These are phyloP conservation scores for Zasmidium citrigriseum DNA, from an alignment of 2,329 filamentous ascomycete species.

Conservation along the genomic window DNA sequence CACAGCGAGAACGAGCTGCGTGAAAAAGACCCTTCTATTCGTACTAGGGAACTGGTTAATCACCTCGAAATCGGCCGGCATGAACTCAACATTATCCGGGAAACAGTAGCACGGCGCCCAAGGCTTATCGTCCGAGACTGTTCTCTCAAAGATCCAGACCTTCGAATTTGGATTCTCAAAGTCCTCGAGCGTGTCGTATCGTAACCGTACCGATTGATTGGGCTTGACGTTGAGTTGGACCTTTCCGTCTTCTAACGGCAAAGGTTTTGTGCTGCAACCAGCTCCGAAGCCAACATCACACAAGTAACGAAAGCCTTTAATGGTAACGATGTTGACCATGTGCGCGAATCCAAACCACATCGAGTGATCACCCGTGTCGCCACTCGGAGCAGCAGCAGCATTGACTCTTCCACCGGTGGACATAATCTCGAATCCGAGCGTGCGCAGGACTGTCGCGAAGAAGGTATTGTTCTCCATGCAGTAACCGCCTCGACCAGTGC, in stretches of 20 bases:
- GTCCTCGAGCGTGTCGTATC: slow-evolving; percentile 22
- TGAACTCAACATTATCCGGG: slow-evolving; percentile 62
- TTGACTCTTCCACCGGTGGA: slow-evolving; percentile 43
- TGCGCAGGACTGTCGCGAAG: slow-evolving; percentile 52
- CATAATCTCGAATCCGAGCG: slow-evolving; percentile 51
- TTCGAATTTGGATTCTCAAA: slow-evolving; percentile 32
- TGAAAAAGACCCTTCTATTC: slow-evolving; percentile 55
- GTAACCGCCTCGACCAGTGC: slow-evolving; percentile 55
- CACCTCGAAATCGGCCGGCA: slow-evolving; percentile 59
- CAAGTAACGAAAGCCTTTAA: slow-evolving; percentile 45
- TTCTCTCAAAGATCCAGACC: slow-evolving; percentile 46
- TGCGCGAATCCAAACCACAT: slow-evolving; percentile 36
- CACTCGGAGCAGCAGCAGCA: slow-evolving; percentile 13
- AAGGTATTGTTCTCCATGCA: slow-evolving; percentile 63
- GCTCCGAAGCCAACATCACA: slow-evolving; percentile 46
- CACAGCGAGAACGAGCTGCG: slow-evolving; percentile 54
- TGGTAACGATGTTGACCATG: slow-evolving; percentile 46
- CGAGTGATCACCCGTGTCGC: slow-evolving; percentile 25
- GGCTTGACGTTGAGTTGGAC: slow-evolving; percentile 17
- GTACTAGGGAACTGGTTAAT: slow-evolving; percentile 60
- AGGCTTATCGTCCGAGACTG: slow-evolving; percentile 34
- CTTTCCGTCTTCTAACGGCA: slow-evolving; percentile 35
- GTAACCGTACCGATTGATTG: slow-evolving; percentile 17
- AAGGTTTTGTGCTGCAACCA: slow-evolving; percentile 38
- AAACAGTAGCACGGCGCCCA: slow-evolving; percentile 68